A percentile compares a stretch with the other conserved stretches of the same genome.
phyloP scores from a whole-genome alignment of 495 filamentous ascomycete genomes.

The Aspergillus sparsus region DNA sequence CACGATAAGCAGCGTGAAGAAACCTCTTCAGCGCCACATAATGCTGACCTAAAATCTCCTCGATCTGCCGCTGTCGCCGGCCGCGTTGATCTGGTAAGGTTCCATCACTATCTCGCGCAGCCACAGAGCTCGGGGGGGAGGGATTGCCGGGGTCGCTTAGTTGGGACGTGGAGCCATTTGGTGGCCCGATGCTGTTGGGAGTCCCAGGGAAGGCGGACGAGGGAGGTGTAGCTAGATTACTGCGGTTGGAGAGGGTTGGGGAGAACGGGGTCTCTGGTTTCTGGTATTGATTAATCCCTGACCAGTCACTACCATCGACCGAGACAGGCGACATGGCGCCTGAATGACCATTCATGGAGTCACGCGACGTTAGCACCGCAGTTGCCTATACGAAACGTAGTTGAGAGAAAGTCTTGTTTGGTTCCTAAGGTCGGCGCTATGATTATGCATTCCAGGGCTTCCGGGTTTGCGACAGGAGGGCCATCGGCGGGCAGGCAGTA shows the following conservation, averaged over 20 bases:
- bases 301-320: conserved; percentile 85
- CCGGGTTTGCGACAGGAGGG: conserved; percentile 12
- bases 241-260: conserved; percentile 55
- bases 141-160: conserved; percentile 60
- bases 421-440: conserved; percentile 5
- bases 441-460: conserved; percentile 25
- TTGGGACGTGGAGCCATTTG: conserved; percentile 34
- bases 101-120: conserved; percentile 71
- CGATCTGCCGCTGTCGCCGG: conserved; percentile 56
- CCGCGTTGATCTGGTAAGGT: conserved; percentile 61
- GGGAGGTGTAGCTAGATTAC: conserved; percentile 69
- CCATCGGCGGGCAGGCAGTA: conserved; percentile 16
- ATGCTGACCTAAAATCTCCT: conserved; percentile 75
- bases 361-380: conserved; percentile 12
- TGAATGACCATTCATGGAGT: conserved; percentile 59
- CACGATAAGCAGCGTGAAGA: conserved; percentile 64
- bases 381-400: conserved; percentile 4
- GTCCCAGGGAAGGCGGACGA: conserved; percentile 64
- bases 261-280: conserved; percentile 57
- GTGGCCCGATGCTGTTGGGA: conserved; percentile 54
- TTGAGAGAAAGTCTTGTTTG: conserved; percentile 5
- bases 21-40: conserved; percentile 79
- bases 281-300: conserved; percentile 72
- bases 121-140: conserved; percentile 84
- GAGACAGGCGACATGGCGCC: conserved; percentile 83